Evolutionary conservation across 495 filamentous ascomycete genomes (phyloP).

Genomic region (Bathelium albidoporum): DNA sequence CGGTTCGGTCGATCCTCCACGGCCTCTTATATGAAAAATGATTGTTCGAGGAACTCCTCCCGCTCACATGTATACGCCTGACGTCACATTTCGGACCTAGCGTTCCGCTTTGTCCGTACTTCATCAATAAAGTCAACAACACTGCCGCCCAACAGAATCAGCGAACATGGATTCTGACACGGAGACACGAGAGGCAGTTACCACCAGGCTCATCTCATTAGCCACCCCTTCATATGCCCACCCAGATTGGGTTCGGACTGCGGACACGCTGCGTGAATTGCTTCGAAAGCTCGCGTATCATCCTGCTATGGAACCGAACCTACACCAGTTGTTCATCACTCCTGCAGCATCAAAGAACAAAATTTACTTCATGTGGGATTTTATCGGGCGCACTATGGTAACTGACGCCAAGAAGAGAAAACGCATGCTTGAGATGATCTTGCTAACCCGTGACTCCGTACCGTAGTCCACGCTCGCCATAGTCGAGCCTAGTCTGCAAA

Average conservation of each 20-base stretch:
- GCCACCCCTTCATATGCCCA: slow-evolving; percentile 7
- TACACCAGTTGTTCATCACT: slow-evolving; percentile 29
- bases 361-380: slow-evolving; percentile 34
- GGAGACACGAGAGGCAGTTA: slow-evolving; percentile 17
- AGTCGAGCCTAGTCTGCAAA: slow-evolving; percentile 4
- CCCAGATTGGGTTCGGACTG: slow-evolving; percentile 13
- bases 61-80: neutral
- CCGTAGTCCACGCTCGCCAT: slow-evolving; percentile 1
- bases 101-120: neutral
- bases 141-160: neutral
- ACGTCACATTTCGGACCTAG: too few relatives aligned
- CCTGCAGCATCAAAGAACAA: slow-evolving; percentile 28
- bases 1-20: neutral
- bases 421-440: neutral
- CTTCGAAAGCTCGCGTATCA: slow-evolving; percentile 27
- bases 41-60: too few relatives aligned
- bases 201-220: slow-evolving; percentile 9
- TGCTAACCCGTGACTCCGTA: neutral
- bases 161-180: slow-evolving; percentile 19
- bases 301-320: slow-evolving; percentile 28
- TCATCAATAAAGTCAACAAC: neutral
- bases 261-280: slow-evolving; percentile 11
- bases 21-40: neutral
- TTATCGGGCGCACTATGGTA: slow-evolving; percentile 24
- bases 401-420: neutral